Evolutionary conservation across 768 basidiomycete species (phyloP).

Genomic region (Rubroboletus satanas): DNA sequence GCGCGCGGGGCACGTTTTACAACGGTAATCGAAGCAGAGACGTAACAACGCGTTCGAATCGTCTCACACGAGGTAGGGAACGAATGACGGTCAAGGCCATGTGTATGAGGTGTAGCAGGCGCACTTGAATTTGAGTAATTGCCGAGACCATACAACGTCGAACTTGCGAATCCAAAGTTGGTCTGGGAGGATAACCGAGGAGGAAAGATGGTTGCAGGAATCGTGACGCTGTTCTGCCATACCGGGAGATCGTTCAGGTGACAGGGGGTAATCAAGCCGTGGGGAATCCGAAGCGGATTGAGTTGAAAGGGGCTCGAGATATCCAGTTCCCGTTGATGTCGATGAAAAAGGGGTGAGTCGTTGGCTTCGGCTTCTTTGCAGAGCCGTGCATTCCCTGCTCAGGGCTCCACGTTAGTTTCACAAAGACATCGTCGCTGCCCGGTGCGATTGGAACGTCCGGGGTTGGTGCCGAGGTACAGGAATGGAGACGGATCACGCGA

Average conservation of each 20-base stretch:
- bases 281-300: background rate
- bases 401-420: background rate
- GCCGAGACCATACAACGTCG: background rate
- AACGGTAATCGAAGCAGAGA: constrained; percentile 12
- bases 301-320: background rate
- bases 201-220: background rate
- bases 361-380: background rate
- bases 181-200: background rate
- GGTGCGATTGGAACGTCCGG: background rate
- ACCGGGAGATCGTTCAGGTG: background rate
- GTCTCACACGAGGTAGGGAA: background rate
- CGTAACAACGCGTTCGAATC: constrained; percentile 1
- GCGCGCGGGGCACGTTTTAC: constrained; percentile 11
- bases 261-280: background rate
- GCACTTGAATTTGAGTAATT: background rate
- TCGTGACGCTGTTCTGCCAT: background rate
- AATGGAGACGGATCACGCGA: background rate
- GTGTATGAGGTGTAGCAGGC: background rate
- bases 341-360: background rate
- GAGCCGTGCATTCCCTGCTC: background rate
- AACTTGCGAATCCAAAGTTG: background rate
- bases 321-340: background rate
- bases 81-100: background rate
- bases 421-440: background rate
- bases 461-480: background rate